A percentile compares a stretch with the other conserved stretches of the same genome.
phyloP scores from a whole-genome alignment of 2,329 filamentous ascomycete species.

The Orbilia ellipsospora region DNA sequence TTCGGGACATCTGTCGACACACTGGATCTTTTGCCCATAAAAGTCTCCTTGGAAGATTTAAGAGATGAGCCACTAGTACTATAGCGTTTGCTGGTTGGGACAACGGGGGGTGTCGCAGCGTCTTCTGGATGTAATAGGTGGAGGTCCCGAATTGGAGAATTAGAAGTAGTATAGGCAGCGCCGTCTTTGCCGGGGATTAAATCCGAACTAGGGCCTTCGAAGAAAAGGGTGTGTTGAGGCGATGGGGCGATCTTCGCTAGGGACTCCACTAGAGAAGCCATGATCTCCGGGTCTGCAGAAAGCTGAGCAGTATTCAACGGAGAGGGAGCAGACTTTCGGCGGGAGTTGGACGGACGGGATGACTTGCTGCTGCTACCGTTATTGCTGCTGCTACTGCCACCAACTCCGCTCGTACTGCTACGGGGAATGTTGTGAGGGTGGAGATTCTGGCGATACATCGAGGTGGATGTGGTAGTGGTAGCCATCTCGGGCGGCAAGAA shows the following conservation, averaged over 20 bases:
- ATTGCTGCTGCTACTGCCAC: constrained; percentile 17
- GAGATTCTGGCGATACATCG: constrained; percentile 54
- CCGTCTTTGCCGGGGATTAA: constrained; percentile 43
- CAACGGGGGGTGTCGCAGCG: constrained; percentile 74
- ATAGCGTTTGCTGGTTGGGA: constrained; percentile 83
- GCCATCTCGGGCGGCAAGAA: constrained; percentile 51
- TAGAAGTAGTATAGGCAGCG: constrained; percentile 40
- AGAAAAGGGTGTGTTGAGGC: constrained; percentile 58
- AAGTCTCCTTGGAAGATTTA: constrained; percentile 55
- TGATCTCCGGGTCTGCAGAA: constrained; percentile 58
- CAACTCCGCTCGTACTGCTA: constrained; percentile 39
- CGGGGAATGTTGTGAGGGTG: constrained; percentile 54
- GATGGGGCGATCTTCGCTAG: constrained; percentile 59
- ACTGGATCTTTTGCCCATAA: constrained; percentile 57
- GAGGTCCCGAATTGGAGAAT: constrained; percentile 53
- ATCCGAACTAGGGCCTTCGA: constrained; percentile 58
- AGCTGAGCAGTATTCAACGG: constrained; percentile 52
- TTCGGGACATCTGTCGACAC: constrained; percentile 57
- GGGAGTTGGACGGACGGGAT: constrained; percentile 47
- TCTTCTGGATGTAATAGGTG: constrained; percentile 68
- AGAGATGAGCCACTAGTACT: constrained; percentile 66
- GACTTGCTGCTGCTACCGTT: constrained; percentile 44
- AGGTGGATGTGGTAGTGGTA: constrained; percentile 46
- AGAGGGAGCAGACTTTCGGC: constrained; percentile 51
- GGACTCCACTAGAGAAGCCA: constrained; percentile 59